A percentile compares a stretch with the other conserved stretches of the same genome.
Conservation (phyloP, 2,329 filamentous ascomycete genomes). For the Chalaropsis ovoidea region DNA sequence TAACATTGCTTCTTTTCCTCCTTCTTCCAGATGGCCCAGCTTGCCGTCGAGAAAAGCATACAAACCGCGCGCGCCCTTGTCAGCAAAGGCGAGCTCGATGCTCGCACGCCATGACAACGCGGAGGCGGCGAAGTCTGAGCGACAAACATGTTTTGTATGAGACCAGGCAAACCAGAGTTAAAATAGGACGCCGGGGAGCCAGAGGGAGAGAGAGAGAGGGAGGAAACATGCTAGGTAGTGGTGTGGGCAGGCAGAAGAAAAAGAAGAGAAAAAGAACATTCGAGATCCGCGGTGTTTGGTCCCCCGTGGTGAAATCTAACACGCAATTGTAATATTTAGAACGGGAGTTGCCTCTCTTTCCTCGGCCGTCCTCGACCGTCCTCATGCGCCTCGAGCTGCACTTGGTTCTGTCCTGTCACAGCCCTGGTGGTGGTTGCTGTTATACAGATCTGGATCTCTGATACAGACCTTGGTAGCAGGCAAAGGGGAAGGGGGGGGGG, state of each 20-base stretch:
- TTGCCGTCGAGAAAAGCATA: neutral
- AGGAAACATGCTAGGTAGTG: neutral
- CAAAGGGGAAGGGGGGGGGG: too few species aligned
- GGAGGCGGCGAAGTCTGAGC: slow-evolving; percentile 6
- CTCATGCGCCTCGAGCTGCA: neutral
- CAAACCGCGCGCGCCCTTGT: neutral
- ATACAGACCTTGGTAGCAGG: neutral
- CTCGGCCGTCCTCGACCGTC: too few species aligned
- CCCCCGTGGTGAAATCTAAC: neutral
- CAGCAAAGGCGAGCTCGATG: neutral
- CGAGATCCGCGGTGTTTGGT: neutral
- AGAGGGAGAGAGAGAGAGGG: neutral
- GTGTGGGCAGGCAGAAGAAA: neutral
- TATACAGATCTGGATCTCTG: neutral
- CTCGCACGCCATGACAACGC: neutral
- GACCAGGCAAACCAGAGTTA: neutral
- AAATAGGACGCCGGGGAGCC: neutral
- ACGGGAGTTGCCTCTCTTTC: neutral
- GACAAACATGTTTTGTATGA: slow-evolving; percentile 13
- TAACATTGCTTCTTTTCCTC: neutral
- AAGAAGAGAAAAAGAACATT: neutral
- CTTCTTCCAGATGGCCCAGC: neutral
- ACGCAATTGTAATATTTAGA: neutral
- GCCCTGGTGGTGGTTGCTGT: neutral
- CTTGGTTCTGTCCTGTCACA: neutral